Base-by-base conservation (phyloP, 2,329 filamentous ascomycete genomes). In the Aspergillus ustus region DNA sequence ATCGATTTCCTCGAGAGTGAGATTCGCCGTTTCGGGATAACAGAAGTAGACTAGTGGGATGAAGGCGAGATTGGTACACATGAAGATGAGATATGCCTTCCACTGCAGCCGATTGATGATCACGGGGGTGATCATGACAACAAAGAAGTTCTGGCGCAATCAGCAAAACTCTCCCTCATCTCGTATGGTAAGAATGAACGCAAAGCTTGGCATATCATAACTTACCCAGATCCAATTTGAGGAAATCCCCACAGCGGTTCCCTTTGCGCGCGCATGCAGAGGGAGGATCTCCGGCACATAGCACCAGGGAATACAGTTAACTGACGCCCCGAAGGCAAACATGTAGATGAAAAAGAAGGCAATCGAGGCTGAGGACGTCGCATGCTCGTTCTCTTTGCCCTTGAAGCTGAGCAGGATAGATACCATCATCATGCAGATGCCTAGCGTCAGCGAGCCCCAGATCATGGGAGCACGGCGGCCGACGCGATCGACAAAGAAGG, bases 201-300 rank as follows among this genome's bases (percentile, higher is more conserved):
- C 13, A 25, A 25, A 50, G 2, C 15, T 50, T 29, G 7, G 15
- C 15, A 28, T 15, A 50, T 9, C 15, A 15, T 8, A 4, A 66
- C 66, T 56, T 59, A 69, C 63, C 73, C 76, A 79, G 7, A 82
- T 74, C 81, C 80, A 83, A 61, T 83, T 83, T 0, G 77, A 75
- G 0, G 76, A 79, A 15, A 66, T 59, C 2, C 65, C 66, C 20
- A 67, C 62, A 7, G 82, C 81, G 0, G 80, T 82, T 1, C 82
- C 82, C 64, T 83, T 82, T 1, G 81, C 78, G 44, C 82, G 73
- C 3, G 80, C 81, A 60, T 83, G 79, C 1, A 84, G 73, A 0
- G 83, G 82, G 2, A 84, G 66, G 37, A 85, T 83, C 62, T 84
- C 81, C 0, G 81, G 80, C 0, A 81, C 79, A 62, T 81, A 82